Evolutionary conservation across 306 rosid species (phyloP), one percentile per base, ranked within the genome.

Genomic region (Senna tora): DNA sequence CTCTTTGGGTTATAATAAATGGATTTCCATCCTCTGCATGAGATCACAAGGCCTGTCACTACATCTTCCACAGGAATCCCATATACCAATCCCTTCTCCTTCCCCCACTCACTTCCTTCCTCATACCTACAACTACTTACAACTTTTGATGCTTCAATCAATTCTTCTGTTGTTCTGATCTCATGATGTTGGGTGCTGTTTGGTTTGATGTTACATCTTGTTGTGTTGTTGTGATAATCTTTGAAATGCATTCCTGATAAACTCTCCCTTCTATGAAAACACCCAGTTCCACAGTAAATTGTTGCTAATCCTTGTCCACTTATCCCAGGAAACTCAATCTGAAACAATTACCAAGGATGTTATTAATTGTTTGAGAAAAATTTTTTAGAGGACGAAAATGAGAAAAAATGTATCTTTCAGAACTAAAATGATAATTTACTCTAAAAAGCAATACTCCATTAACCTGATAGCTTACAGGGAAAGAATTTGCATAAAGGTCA

Each of bases 11-110:
- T 87, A 53, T 89, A 89, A 52, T 88, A 85, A 33, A 84, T 42
- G 0, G 96, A 91, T 82, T 83, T 89, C 97, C 93, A 92, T 0
- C 96, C 96, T 73, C 88, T 79, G 73, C 88, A 87, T 65, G 84
- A 83, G 63, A 87, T 79, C 36, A 75, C 63, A 25, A 87, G 72
- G 10, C 97, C 91, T 9, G 91, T 89, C 6, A 72, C 80, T 21
- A 82, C 21, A 33, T 92, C 96, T 79, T 92, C 97, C 6, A 67
- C 85, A 0, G 89, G 73, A 71, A 79, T 80, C 14, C 97, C 97
- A 73, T 91, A 91, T 3, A 88, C 65, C 62, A 91, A 57, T 50
- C 96, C 97, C 79, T 76, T 84, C 91, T 91, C 86, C 74, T 77
- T 81, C 10, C 96, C 91, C 97, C 97, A 91, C 16, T 62, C 83